A percentile compares a stretch with the other conserved stretches of the same genome.
These are phyloP conservation scores for Ustilago hordei DNA, from an alignment of 1,284 basidiomycete species.

Conservation along the genomic window DNA sequence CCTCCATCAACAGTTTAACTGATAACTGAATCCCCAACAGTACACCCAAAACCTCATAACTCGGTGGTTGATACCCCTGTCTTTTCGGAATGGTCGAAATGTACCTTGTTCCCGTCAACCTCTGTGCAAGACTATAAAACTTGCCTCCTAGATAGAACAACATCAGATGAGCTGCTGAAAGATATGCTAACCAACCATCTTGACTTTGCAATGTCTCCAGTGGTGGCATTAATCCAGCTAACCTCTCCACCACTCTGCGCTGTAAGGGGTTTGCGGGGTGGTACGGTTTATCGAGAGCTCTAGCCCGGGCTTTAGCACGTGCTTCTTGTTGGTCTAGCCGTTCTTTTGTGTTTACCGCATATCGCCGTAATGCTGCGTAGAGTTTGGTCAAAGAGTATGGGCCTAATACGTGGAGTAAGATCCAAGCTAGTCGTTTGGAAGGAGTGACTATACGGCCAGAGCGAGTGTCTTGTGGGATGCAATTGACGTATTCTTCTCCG, in stretches of 20 bases:
- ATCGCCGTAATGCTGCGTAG: conserved; percentile 57
- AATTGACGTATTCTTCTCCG: conserved; percentile 71
- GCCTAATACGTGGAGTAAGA: conserved; percentile 65
- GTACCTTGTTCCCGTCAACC: conserved; percentile 66
- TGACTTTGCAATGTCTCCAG: conserved; percentile 66
- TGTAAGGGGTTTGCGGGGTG: background rate
- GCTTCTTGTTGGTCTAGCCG: conserved; percentile 20
- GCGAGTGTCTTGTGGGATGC: conserved; percentile 62
- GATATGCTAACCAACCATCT: conserved; percentile 62
- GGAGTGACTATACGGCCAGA: conserved; percentile 60
- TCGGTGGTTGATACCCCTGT: conserved; percentile 60
- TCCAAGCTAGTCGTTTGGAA: conserved; percentile 56
- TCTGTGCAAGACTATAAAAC: conserved; percentile 70
- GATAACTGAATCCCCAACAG: conserved; percentile 67
- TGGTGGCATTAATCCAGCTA: conserved; percentile 55
- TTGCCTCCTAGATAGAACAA: conserved; percentile 70
- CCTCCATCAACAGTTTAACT: conserved; percentile 55
- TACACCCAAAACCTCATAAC: conserved; percentile 70
- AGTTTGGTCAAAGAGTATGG: conserved; percentile 65
- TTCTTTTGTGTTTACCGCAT: conserved; percentile 14
- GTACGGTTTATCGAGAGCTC: conserved; percentile 20
- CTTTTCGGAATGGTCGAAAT: conserved; percentile 52
- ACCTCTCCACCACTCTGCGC: conserved; percentile 19
- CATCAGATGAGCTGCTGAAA: conserved; percentile 69
- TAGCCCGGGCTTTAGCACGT: conserved; percentile 23